phyloP scores from a whole-genome alignment of 495 filamentous ascomycete species.

The Viridothelium virens region DNA sequence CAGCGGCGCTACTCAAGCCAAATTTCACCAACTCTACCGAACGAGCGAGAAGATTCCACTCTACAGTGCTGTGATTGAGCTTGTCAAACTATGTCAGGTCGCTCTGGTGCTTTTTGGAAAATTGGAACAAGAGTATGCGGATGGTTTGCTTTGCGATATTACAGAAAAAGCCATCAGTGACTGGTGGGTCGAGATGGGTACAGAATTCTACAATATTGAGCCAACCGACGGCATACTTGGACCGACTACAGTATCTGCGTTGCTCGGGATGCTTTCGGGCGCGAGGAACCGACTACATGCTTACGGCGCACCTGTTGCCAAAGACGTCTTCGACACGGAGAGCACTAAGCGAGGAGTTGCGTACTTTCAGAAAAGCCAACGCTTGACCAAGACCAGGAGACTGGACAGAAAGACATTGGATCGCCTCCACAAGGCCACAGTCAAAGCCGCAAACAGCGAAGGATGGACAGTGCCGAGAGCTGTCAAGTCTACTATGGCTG shows the following conservation, averaged over 20 bases:
- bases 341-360: conserved; percentile 73
- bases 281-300: conserved; percentile 79
- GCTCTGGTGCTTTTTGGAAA: conserved; percentile 85
- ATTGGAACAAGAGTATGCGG: conserved; percentile 78
- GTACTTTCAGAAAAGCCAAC: conserved; percentile 83
- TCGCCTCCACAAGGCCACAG: conserved; percentile 69
- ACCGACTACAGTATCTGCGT: conserved; percentile 81
- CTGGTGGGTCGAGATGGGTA: conserved; percentile 95
- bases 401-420: conserved; percentile 78
- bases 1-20: conserved; percentile 71
- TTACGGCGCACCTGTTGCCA: conserved; percentile 73
- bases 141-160: conserved; percentile 85
- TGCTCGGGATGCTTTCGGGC: conserved; percentile 81
- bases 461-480: conserved; percentile 77
- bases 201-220: conserved; percentile 81
- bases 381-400: conserved; percentile 64
- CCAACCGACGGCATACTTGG: conserved; percentile 87
- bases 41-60: conserved; percentile 73
- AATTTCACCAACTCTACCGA: conserved; percentile 85
- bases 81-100: conserved; percentile 87
- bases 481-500: conserved; percentile 89
- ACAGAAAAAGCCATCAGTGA: conserved; percentile 85
- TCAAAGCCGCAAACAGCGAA: conserved; percentile 78
- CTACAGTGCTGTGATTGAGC: conserved; percentile 69
- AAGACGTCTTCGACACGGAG: conserved; percentile 85